Percentiles rank a stretch among this genome's conserved stretches.
Conservation (phyloP, 768 basidiomycete species). For the Russula compacta region DNA sequence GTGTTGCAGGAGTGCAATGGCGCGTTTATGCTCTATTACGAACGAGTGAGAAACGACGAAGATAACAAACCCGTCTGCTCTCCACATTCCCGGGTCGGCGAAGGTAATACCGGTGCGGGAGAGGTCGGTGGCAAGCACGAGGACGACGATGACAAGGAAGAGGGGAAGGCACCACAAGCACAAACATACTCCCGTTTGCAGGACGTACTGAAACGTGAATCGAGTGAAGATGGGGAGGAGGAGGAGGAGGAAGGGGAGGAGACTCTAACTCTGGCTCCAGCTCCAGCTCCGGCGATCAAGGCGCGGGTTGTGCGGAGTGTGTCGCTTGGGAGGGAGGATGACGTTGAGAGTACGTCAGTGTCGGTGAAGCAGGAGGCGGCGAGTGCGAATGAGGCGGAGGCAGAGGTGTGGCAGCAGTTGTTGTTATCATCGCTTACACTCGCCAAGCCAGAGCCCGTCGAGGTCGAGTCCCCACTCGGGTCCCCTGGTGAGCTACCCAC, state of each 20-base stretch:
- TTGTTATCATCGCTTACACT: neutral
- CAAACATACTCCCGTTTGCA: neutral
- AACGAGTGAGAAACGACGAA: conserved; percentile 38
- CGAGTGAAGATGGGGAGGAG: neutral
- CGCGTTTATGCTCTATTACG: conserved; percentile 92
- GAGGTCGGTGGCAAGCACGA: conserved; percentile 26
- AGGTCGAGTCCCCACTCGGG: neutral
- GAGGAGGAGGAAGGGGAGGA: neutral
- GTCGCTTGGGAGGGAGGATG: conserved; percentile 16
- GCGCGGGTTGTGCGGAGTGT: conserved; percentile 22
- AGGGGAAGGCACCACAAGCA: conserved; percentile 25
- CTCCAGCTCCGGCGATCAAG: neutral
- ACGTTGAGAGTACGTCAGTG: neutral
- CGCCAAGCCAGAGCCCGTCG: neutral
- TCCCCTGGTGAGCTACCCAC: neutral
- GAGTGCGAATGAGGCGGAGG: neutral
- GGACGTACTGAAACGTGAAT: neutral
- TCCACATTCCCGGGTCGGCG: neutral
- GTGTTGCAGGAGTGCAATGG: conserved; percentile 71
- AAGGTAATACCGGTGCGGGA: too few species aligned
- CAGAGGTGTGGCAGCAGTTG: neutral
- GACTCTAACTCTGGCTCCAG: too few species aligned
- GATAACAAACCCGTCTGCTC: neutral
- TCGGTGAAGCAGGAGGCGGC: conserved; percentile 4
- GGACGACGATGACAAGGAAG: conserved; percentile 40